phyloP scores from a whole-genome alignment of 768 basidiomycete genomes.

The Termitomyces bulborhizus region DNA sequence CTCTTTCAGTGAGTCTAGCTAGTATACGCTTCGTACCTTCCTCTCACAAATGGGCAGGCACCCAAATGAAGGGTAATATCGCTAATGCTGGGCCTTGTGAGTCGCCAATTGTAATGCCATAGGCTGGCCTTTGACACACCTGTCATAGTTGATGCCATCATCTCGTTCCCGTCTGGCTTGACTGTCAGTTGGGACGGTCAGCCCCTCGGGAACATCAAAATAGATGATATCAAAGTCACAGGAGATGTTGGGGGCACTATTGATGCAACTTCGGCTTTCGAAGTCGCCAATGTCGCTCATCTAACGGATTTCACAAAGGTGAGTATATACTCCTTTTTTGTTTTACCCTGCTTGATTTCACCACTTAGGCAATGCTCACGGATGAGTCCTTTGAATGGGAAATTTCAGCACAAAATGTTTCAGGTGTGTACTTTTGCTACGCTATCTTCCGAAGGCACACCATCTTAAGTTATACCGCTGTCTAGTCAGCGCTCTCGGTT shows the following conservation, averaged over 20 bases:
- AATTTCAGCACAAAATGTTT: constrained; percentile 59
- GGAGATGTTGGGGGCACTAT: constrained; percentile 63
- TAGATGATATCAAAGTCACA: constrained; percentile 50
- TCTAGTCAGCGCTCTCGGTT: constrained; percentile 52
- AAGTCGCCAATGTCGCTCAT: constrained; percentile 48
- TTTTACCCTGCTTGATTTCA: not conserved
- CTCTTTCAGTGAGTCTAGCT: constrained; percentile 43
- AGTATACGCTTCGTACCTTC: not conserved
- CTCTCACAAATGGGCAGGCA: constrained; percentile 24
- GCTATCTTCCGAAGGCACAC: not conserved
- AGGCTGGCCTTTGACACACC: constrained; percentile 1
- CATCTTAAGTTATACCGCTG: constrained; percentile 1
- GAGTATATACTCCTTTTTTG: not conserved
- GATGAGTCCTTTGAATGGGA: constrained; percentile 65
- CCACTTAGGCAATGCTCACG: constrained; percentile 44
- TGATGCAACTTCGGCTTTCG: constrained; percentile 47
- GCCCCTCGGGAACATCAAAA: constrained; percentile 51
- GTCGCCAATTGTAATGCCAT: constrained; percentile 15
- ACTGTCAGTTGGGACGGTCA: constrained; percentile 54
- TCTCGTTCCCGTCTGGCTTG: constrained; percentile 58
- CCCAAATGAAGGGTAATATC: constrained; percentile 54
- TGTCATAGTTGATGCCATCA: constrained; percentile 55
- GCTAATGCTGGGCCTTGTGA: constrained; percentile 68
- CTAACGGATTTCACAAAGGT: constrained; percentile 64
- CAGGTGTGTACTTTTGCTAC: constrained; percentile 29